phyloP scores from a whole-genome alignment of 139 green algal genomes.

The Tetraselmis chui region DNA sequence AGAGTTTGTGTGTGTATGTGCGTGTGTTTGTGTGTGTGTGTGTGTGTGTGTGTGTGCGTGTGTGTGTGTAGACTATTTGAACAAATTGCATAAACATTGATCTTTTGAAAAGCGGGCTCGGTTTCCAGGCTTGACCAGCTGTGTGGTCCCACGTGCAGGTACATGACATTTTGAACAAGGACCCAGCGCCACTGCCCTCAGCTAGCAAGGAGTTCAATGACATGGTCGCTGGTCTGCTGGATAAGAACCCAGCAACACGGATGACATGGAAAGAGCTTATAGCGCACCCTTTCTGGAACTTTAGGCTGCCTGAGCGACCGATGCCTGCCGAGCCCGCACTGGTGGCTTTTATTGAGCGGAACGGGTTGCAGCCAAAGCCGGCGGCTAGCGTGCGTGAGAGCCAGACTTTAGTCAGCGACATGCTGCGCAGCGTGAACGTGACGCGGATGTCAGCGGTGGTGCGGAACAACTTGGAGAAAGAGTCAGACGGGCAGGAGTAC shows the following conservation, averaged over 20 bases:
- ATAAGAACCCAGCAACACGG: slow-evolving; percentile 71
- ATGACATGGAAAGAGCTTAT: slow-evolving; percentile 60
- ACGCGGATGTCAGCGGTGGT: slow-evolving; percentile 64
- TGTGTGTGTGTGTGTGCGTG: too few species aligned
- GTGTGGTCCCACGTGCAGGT: too few species aligned
- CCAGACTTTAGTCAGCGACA: slow-evolving; percentile 1
- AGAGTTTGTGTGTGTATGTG: too few species aligned
- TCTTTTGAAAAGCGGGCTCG: too few species aligned
- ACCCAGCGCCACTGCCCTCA: slow-evolving; percentile 39
- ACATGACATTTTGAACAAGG: slow-evolving; percentile 55
- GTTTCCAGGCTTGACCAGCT: too few species aligned
- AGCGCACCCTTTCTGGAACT: slow-evolving; percentile 61
- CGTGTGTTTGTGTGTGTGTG: too few species aligned
- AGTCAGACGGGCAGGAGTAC: slow-evolving; percentile 29
- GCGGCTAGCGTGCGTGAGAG: not conserved
- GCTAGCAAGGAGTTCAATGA: slow-evolving; percentile 55
- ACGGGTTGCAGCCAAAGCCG: slow-evolving; percentile 29
- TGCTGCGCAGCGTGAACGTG: slow-evolving; percentile 58
- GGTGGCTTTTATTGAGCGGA: slow-evolving; percentile 49
- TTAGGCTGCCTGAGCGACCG: slow-evolving; percentile 26
- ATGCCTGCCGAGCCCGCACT: slow-evolving; percentile 69
- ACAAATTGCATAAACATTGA: too few species aligned
- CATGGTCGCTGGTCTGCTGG: slow-evolving; percentile 64
- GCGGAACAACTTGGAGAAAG: slow-evolving; percentile 69
- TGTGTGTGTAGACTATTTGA: too few species aligned